Evolutionary conservation across 805 yeast genomes (phyloP).

Genomic region (Saturnispora mendoncae): DNA sequence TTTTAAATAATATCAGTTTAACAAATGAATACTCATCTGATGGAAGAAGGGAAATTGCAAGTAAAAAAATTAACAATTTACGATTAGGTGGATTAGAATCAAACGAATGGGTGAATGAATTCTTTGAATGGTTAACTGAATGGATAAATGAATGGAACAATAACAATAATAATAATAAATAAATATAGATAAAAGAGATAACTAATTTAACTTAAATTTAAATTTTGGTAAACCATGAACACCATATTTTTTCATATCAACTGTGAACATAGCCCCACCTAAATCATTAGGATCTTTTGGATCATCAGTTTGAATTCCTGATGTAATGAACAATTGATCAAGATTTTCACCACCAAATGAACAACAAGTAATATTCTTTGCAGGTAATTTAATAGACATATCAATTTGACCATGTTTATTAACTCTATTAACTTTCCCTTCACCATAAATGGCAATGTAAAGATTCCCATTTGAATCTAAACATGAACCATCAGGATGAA

Average conservation of each 20-base stretch:
- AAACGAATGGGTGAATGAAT: constrained; percentile 64
- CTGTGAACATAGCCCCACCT: constrained; percentile 54
- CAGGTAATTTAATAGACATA: constrained; percentile 48
- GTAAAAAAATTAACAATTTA: constrained; percentile 50
- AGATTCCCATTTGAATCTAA: constrained; percentile 47
- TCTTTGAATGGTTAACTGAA: constrained; percentile 22
- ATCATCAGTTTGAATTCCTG: constrained; percentile 41
- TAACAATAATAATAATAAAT: background rate
- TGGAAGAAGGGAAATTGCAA: constrained; percentile 49
- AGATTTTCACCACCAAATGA: constrained; percentile 53
- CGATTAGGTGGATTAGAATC: constrained; percentile 58
- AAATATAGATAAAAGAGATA: constrained; percentile 15
- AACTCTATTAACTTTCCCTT: constrained; percentile 47
- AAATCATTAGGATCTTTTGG: constrained; percentile 30
- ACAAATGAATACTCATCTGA: constrained; percentile 45
- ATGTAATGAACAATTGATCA: constrained; percentile 57
- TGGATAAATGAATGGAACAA: constrained; percentile 11
- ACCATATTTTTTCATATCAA: constrained; percentile 27
- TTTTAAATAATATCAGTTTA: constrained; percentile 38
- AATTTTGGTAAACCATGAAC: constrained; percentile 30
- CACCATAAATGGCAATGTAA: constrained; percentile 61
- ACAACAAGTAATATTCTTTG: constrained; percentile 53
- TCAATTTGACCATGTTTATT: constrained; percentile 41
- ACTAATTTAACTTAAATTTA: constrained; percentile 16
- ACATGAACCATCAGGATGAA: constrained; percentile 71